Base-by-base conservation (phyloP, 2,329 filamentous ascomycete species). In the Stagonosporopsis cucurbitacearum region DNA sequence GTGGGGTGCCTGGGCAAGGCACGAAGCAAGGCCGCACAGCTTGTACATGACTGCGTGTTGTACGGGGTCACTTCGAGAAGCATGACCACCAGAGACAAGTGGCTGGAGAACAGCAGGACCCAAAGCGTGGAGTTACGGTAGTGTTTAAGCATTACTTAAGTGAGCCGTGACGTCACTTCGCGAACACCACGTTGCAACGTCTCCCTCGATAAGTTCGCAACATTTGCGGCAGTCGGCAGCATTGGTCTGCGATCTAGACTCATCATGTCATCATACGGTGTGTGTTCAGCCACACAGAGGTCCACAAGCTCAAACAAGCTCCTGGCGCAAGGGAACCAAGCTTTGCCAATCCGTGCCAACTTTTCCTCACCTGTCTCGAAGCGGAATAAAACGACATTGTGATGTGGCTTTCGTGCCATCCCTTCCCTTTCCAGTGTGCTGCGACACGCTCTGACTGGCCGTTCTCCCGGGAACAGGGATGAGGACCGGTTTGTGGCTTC, bases 401-500 rank as follows among this genome's bases (percentile, higher is more conserved):
- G 41, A 50, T 56, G 53, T 56, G 53, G 53, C 53, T 56, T 30
- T 43, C 17, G 42, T 47, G 28, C 22, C 37, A 51, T 51, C 53
- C 42, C 48, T 56, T 51, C 53, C 48, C 42, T 20, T 42, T 51
- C 28, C 15, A 51, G 47, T 32, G 25, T 30, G 23, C 42, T 48
- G 53, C 37, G 13, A 51, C 47, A 32, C 22, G 37, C 48, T 32
- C 26, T 49, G n/a, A 33, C 37, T 51, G 56, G 54, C 57, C 58
- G 54, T 46, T 36, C 8, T 35, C 52, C 56, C 52, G 52, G 39
- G 37, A 30, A 51, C 62, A 63, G 51, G 67, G 67, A 58, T 68
- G 30, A 51, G 25, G 64, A 53, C 69, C 54, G 64, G 69, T 69
- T 72, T 72, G 68, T 69, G 68, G 68, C 70, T 49, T 47, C 48